Evolutionary conservation across 2,329 filamentous ascomycete genomes (phyloP).

Genomic region (Mycosphaerelloides madeirae): DNA sequence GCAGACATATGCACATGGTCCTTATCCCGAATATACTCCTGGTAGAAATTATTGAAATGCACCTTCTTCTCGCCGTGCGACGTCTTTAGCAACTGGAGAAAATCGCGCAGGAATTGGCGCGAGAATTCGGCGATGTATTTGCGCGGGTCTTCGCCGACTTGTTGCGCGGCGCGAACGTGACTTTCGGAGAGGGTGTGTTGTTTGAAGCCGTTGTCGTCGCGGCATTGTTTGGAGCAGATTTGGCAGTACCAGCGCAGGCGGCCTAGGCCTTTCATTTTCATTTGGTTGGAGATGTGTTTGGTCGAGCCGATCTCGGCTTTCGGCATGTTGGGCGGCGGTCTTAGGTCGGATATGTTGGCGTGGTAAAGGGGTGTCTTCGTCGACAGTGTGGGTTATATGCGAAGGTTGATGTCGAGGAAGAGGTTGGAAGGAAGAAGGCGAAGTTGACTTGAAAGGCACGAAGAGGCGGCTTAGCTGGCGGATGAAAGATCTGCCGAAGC

Average conservation of each 20-base stretch:
- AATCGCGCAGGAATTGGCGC: constrained; percentile 75
- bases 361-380: too few species aligned
- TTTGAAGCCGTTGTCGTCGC: constrained; percentile 88
- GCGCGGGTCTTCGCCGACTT: constrained; percentile 81
- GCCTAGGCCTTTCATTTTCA: constrained; percentile 75
- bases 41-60: constrained; percentile 88
- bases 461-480: too few species aligned
- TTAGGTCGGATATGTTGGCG: too few species aligned
- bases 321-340: constrained; percentile 59
- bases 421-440: too few species aligned
- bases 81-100: constrained; percentile 70
- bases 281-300: constrained; percentile 86
- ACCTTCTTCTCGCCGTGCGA: constrained; percentile 88
- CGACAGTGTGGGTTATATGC: too few species aligned
- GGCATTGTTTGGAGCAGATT: constrained; percentile 69
- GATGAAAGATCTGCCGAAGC: too few species aligned
- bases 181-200: constrained; percentile 73
- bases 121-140: constrained; percentile 79
- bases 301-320: constrained; percentile 87
- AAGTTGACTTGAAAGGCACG: too few species aligned
- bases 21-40: constrained; percentile 84
- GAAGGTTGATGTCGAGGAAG: too few species aligned
- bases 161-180: constrained; percentile 83
- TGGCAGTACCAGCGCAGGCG: constrained; percentile 86
- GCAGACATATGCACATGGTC: constrained; percentile 91